These are phyloP conservation scores for Plasmodium vinckei DNA, from an alignment of 169 alveolate species.

Conservation along the genomic window DNA sequence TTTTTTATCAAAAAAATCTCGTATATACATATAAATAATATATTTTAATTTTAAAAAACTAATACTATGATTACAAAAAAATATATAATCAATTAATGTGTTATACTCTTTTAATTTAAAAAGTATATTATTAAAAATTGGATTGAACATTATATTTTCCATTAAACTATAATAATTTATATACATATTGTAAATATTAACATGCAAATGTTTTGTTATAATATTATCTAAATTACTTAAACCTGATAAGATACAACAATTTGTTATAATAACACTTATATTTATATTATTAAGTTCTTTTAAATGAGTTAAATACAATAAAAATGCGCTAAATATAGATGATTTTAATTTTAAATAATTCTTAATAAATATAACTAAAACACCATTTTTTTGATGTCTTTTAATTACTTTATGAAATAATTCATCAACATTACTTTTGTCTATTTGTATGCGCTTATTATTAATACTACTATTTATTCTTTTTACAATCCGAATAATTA, in stretches of 20 bases:
- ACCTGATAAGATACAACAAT: conserved; percentile 34
- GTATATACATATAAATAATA: conserved; percentile 43
- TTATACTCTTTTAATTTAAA: conserved; percentile 51
- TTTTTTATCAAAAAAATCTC: conserved; percentile 65
- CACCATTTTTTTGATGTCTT: conserved; percentile 11
- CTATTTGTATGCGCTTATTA: conserved; percentile 18
- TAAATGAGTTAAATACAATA: conserved; percentile 43
- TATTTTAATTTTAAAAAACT: conserved; percentile 36
- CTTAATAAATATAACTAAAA: conserved; percentile 53
- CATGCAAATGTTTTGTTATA: conserved; percentile 42
- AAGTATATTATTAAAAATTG: conserved; percentile 35
- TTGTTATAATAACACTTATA: conserved; percentile 64
- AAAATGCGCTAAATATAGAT: conserved; percentile 34
- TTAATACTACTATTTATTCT: not conserved
- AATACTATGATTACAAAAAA: conserved; percentile 8
- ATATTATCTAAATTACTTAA: conserved; percentile 39
- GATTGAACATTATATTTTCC: conserved; percentile 36
- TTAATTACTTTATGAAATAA: conserved; percentile 19
- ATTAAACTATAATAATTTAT: conserved; percentile 43
- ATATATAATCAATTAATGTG: conserved; percentile 23
- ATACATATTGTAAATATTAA: conserved; percentile 52
- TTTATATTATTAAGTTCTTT: conserved; percentile 40
- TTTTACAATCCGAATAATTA: conserved; percentile 44
- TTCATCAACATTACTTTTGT: conserved; percentile 28
- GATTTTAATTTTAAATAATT: conserved; percentile 55